Evolutionary conservation across 225 moss, liverwort and hornwort species (phyloP), one percentile per base, ranked within the genome.

Genomic region (Physcomitrium patens): DNA sequence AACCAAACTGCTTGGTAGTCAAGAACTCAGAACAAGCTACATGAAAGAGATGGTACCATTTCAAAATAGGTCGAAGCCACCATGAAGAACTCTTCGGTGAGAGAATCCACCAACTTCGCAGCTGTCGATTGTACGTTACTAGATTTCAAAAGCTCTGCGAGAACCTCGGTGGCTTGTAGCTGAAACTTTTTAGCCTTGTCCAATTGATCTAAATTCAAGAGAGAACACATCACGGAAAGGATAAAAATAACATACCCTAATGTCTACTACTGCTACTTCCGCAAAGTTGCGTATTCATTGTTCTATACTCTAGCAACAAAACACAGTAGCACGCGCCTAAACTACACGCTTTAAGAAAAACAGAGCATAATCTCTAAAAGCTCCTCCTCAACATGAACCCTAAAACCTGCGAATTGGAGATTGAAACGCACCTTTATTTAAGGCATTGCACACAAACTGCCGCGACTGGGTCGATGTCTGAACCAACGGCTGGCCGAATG

Each of bases 31-130:
- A 74, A 75, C 57, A 2, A 11, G 56, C 55, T 69, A 69, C 16
- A 15, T 69, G 24, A 15, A 26, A 14, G 13, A 41, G 31, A 72
- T 23, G 17, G 42, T 93, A 99, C 97, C 97, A 99, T 79, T 75
- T 95, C 91, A 78, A 99, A 78, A 75, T 95, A 99, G 16, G 97
- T 95, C 3, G 97, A 94, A 53, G 95, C 95, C 82, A 99, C 90
- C 83, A 91, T 85, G 83, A 99, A 99, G 68, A 97, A 95, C 60
- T 95, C 91, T 74, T 99, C 92, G 7, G 95, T 89, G 10, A 99
- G 90, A 71, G 85, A 84, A 19, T 87, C 89, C 74, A 94, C 86
- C 77, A 89, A 89, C 74, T 89, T 84, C 5, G 89, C 78, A 41
- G 97, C 97, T 31, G 84, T 88, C 15, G 81, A 77, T 78, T 82